Percentiles rank a stretch among this genome's conserved stretches.
Evolutionary conservation across 2,329 filamentous ascomycete species (phyloP).

Genomic region (Orbilia ellipsospora): DNA sequence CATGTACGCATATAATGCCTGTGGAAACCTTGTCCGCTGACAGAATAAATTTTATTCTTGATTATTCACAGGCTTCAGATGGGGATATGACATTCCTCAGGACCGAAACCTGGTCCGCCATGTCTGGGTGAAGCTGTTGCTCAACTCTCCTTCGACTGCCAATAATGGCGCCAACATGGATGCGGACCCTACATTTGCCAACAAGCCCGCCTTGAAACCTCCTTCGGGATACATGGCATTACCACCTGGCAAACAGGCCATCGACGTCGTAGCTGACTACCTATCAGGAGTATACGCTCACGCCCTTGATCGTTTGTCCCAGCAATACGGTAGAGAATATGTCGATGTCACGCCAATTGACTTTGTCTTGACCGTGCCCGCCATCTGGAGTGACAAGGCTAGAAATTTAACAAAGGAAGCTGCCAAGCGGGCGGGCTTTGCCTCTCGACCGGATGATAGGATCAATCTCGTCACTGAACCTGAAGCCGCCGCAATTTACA

Average conservation of each 20-base stretch:
- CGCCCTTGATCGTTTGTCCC: conserved; percentile 65
- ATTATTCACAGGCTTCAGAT: conserved; percentile 44
- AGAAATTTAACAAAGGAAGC: conserved; percentile 67
- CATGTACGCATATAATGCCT: no score
- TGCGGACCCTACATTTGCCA: conserved; percentile 53
- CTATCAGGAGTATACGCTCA: conserved; percentile 67
- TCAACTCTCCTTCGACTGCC: conserved; percentile 52
- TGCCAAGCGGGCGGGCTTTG: conserved; percentile 60
- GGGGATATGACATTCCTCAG: conserved; percentile 52
- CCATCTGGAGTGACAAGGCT: conserved; percentile 70
- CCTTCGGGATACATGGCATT: conserved; percentile 54
- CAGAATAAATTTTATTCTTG: no score
- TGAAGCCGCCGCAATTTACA: conserved; percentile 60
- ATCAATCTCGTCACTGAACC: conserved; percentile 59
- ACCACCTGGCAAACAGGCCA: conserved; percentile 57
- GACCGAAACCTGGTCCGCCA: conserved; percentile 35
- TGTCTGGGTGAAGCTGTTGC: conserved; percentile 52
- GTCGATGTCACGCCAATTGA: conserved; percentile 66
- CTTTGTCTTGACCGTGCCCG: conserved; percentile 70
- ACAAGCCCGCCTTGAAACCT: conserved; percentile 41
- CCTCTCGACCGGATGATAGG: conserved; percentile 50
- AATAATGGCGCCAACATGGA: conserved; percentile 50
- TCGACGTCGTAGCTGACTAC: conserved; percentile 65
- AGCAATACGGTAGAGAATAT: conserved; percentile 64
- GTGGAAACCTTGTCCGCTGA: no score